Evolutionary conservation across 257 asterid genomes (phyloP).

Genomic region (Linderniella brevidens): DNA sequence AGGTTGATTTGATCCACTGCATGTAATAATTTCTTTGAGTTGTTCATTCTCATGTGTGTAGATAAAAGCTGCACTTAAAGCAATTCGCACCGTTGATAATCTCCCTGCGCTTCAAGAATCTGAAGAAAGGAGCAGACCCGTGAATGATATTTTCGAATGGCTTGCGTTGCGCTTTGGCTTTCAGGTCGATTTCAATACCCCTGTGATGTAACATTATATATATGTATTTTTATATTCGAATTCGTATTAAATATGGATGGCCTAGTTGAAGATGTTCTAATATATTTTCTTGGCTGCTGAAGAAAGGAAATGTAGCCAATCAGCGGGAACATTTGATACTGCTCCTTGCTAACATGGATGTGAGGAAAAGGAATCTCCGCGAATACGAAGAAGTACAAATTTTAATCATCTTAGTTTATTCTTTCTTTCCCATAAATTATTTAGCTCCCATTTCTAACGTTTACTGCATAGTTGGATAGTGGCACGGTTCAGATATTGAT

Average conservation of each 20-base stretch:
- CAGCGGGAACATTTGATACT: conserved; percentile 95
- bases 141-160: conserved; percentile 85
- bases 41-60: conserved; percentile 16
- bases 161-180: conserved; percentile 85
- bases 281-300: conserved; percentile 21
- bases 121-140: conserved; percentile 37
- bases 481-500: conserved; percentile 39
- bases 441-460: conserved; percentile 8
- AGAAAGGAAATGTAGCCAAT: conserved; percentile 97
- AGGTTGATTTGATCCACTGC: background rate
- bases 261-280: conserved; percentile 7
- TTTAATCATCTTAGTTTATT: conserved; percentile 6
- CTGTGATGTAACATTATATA: background rate
- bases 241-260: too few relatives aligned
- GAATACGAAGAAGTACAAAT: conserved; percentile 41
- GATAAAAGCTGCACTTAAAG: conserved; percentile 74
- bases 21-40: conserved; percentile 9
- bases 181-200: conserved; percentile 46
- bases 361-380: conserved; percentile 43
- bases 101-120: conserved; percentile 53
- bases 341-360: conserved; percentile 89
- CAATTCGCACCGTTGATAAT: conserved; percentile 46
- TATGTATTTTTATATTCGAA: background rate
- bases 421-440: conserved; percentile 7
- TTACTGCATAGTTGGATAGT: conserved; percentile 49